Conservation (phyloP, 805 yeast species). For the Huiozyma sinensis region DNA sequence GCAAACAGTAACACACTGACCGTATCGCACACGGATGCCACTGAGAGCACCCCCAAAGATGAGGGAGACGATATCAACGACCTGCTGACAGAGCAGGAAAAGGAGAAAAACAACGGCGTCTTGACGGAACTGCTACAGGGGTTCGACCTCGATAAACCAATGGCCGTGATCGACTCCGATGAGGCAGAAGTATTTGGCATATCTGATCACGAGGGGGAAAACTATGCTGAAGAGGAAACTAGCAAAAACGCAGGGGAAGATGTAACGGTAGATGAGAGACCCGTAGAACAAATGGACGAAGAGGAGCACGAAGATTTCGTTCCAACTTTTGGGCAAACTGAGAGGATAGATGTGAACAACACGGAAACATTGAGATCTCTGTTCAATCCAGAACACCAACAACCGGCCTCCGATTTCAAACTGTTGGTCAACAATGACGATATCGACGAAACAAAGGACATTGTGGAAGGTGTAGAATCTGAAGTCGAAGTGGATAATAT, state of each 20-base stretch:
- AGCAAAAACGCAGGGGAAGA: neutral
- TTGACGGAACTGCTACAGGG: slow-evolving; percentile 37
- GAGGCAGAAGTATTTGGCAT: slow-evolving; percentile 30
- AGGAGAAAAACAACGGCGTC: slow-evolving; percentile 35
- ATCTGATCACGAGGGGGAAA: slow-evolving; percentile 33
- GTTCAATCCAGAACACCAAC: slow-evolving; percentile 33
- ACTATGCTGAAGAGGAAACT: slow-evolving; percentile 6
- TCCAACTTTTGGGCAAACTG: slow-evolving; percentile 39
- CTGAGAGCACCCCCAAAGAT: slow-evolving; percentile 9
- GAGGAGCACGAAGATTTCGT: slow-evolving; percentile 37
- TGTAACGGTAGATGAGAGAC: slow-evolving; percentile 7
- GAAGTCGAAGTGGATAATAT: neutral
- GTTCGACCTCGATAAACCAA: slow-evolving; percentile 44
- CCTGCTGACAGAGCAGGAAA: slow-evolving; percentile 28
- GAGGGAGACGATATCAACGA: slow-evolving; percentile 27
- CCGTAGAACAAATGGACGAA: slow-evolving; percentile 22
- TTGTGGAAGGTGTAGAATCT: slow-evolving; percentile 27
- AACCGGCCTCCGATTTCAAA: slow-evolving; percentile 28
- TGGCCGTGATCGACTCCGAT: slow-evolving; percentile 32
- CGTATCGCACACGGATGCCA: slow-evolving; percentile 1
- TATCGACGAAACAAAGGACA: slow-evolving; percentile 26
- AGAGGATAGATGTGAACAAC: slow-evolving; percentile 23
- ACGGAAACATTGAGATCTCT: slow-evolving; percentile 56
- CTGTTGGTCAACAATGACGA: slow-evolving; percentile 37
- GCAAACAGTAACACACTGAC: neutral